Evolutionary conservation across 345 rosid genomes (phyloP).

Genomic region (Viola odorata): DNA sequence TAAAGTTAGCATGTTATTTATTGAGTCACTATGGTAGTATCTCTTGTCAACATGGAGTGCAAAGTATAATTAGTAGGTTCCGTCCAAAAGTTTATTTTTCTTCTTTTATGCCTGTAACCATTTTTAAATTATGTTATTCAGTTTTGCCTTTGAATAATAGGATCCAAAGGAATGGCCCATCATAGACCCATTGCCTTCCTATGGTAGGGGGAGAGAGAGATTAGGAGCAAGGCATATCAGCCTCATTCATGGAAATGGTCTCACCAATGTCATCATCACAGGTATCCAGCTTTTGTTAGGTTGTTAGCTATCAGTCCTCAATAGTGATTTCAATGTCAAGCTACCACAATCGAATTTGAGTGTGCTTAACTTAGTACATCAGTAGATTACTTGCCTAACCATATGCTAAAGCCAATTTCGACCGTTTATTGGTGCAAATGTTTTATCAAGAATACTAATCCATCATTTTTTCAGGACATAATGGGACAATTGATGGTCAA

Average conservation of each 20-base stretch:
- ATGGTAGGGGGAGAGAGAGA: slow-evolving; percentile 99
- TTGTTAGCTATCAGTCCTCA: no score
- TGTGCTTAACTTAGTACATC: no score
- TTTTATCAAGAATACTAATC: background rate
- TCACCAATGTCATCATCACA: slow-evolving; percentile 80
- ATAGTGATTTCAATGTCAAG: no score
- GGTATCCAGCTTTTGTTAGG: slow-evolving; percentile 31
- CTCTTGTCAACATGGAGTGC: background rate
- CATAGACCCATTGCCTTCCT: slow-evolving; percentile 85
- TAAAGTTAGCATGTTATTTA: no score
- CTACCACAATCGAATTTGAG: no score
- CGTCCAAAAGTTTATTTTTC: background rate
- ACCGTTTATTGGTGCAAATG: background rate
- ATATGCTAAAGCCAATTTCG: background rate
- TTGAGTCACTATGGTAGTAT: background rate
- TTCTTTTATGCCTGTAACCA: background rate
- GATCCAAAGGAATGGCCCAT: slow-evolving; percentile 85
- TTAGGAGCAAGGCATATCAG: slow-evolving; percentile 93
- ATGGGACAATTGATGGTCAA: slow-evolving; percentile 93
- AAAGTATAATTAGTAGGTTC: background rate
- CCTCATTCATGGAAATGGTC: slow-evolving; percentile 92
- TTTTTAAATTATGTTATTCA: background rate
- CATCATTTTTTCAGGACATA: slow-evolving; percentile 47
- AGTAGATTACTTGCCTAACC: background rate
- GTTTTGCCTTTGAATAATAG: slow-evolving; percentile 32